Evolutionary conservation across 1,139 yeast genomes (phyloP).

Genomic region (Kodamaea anthophila): DNA sequence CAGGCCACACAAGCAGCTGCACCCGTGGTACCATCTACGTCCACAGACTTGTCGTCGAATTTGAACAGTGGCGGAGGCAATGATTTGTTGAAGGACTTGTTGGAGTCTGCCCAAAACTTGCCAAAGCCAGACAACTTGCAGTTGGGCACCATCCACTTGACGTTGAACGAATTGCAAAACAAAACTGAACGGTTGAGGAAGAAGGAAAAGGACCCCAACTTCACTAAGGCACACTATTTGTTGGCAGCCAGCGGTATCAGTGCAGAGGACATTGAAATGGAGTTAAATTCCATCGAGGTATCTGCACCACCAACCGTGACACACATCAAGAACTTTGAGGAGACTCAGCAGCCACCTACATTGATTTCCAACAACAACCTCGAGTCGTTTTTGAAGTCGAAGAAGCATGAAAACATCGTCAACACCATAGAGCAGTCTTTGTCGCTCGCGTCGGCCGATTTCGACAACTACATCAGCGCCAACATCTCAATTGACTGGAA

Average conservation of each 20-base stretch:
- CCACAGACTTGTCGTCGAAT: conserved; percentile 1
- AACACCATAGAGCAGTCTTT: conserved; percentile 81
- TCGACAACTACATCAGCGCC: conserved; percentile 68
- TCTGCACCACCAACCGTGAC: conserved; percentile 17
- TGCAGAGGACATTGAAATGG: conserved; percentile 78
- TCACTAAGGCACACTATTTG: conserved; percentile 84
- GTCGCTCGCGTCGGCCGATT: conserved; percentile 70
- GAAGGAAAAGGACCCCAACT: conserved; percentile 35
- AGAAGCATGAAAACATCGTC: conserved; percentile 77
- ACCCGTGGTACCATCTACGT: background rate
- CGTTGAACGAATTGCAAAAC: conserved; percentile 70
- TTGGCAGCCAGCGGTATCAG: conserved; percentile 87
- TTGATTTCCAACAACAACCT: conserved; percentile 17
- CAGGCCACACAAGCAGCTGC: background rate
- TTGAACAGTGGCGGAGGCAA: conserved; percentile 4
- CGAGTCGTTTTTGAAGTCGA: conserved; percentile 55
- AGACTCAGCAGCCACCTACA: background rate
- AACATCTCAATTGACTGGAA: conserved; percentile 83
- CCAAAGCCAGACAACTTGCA: conserved; percentile 58
- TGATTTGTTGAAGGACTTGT: conserved; percentile 49
- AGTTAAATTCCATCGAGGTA: conserved; percentile 38
- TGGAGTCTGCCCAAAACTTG: conserved; percentile 65
- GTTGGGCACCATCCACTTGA: conserved; percentile 67
- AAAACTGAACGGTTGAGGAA: conserved; percentile 60
- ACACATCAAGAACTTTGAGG: conserved; percentile 5